Conservation (phyloP, 176 grass and related monocot species). For the Ampelocalamus luodianensis region DNA sequence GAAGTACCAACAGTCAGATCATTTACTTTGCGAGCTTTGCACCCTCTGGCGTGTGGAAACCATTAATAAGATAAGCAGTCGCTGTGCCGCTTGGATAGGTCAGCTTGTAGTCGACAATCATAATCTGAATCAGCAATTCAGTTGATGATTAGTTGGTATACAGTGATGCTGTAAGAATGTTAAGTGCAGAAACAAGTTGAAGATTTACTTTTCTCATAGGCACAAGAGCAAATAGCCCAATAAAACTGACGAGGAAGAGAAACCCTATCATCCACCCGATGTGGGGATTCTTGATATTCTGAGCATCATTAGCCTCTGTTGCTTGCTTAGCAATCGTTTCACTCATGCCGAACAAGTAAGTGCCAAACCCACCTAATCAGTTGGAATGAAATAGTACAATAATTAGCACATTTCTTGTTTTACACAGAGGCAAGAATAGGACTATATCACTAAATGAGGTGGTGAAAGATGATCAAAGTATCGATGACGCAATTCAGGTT, state of each 20-base stretch:
- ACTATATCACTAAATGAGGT: not conserved
- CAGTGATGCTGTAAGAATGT: not conserved
- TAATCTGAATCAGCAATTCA: conserved; percentile 51
- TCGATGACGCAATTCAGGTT: not conserved
- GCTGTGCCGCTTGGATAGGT: conserved; percentile 73
- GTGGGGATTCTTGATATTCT: conserved; percentile 61
- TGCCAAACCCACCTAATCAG: conserved; percentile 70
- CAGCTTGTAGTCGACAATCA: conserved; percentile 81
- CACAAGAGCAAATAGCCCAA: conserved; percentile 76
- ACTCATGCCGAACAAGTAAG: conserved; percentile 73
- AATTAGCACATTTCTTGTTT: not conserved
- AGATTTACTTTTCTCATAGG: conserved; percentile 72
- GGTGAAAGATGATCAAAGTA: not conserved
- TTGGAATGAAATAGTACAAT: conserved; percentile 34
- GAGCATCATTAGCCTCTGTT: conserved; percentile 54
- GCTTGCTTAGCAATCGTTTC: conserved; percentile 56
- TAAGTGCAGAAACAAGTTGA: not conserved
- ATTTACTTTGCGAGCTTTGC: conserved; percentile 78
- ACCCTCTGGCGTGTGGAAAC: conserved; percentile 66
- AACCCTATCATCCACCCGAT: conserved; percentile 83
- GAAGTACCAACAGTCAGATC: not conserved
- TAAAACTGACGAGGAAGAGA: conserved; percentile 67
- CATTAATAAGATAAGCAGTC: conserved; percentile 65
- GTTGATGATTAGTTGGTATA: conserved; percentile 6
- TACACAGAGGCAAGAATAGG: not conserved